Evolutionary conservation across 768 basidiomycete species (phyloP), one percentile per base, ranked within the genome.

Genomic region (Serendipita indica): DNA sequence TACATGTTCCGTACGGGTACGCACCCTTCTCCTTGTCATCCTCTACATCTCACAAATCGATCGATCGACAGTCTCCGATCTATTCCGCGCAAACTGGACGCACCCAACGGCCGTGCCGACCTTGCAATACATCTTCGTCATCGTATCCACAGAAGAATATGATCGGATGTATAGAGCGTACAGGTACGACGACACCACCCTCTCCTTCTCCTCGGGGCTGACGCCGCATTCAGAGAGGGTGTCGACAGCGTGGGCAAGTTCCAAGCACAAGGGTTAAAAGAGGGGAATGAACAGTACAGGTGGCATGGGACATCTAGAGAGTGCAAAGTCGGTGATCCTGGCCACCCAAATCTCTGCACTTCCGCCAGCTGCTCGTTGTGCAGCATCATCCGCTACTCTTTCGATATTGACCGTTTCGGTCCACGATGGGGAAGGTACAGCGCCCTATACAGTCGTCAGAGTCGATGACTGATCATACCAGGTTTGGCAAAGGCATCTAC

Each of bases 401-500:
- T 80, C 63, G 80, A 82, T 63, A 70, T 84, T 34, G 66, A 69
- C 52, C 78, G 74, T 65, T 82, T 80, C 63, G 82, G 83, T 75
- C 20, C 16, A 5, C 16, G 25, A 6, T 61, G n/a, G 22, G 35
- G 35, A 46, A 30, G 41, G 59, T 37, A 60, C 4, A 59, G 22
- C 80, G 79, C 80, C 5, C 69, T 72, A 34, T 79, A n/a, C n/a
- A 77, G 33, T 82, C 81, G 63, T 75, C 76, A 57, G 70, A 77
- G 74, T 75, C 49, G 22, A 63, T 60, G 46, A 34, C 34, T 25
- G 14, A 35, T 35, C 14, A 18, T 60, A 18, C 30, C 63, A 80
- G 82, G 61, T 84, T 85, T 66, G 83, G 83, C n/a, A 73, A 72
- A 3, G 83, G 83, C 2, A 83, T 85, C 39, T 85, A 84, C 65